Evolutionary conservation across 768 basidiomycete species (phyloP), one percentile per base, ranked within the genome.

Genomic region (Panaeolus cyanescens): DNA sequence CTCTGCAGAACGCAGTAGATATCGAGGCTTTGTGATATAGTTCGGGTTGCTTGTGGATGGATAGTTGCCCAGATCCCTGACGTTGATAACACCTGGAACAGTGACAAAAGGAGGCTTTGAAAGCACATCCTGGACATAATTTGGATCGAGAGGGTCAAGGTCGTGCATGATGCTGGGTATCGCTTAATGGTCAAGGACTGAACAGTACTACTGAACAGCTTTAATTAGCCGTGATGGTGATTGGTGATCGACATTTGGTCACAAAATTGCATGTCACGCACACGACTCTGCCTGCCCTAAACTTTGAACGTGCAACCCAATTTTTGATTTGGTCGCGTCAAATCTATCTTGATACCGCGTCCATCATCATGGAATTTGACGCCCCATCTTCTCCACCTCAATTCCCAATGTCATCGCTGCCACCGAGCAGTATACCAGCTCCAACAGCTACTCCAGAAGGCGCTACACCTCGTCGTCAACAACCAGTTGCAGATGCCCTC

Each of bases 21-120:
- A 80, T 15, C 78, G 74, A 1, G 88, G 83, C 66, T 80, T 87
- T 39, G 85, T 91, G 62, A 83, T 71, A 56, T 80, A 74, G 63
- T 83, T 83, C 20, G 79, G 78, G 59, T 77, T 65, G 28, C 72
- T 73, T 13, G 75, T 69, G 7, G 85, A 84, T 55, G 83, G 75
- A 68, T 89, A 86, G 50, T 77, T 78, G 32, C 91, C 92, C 9
- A 93, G 79, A 74, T 91, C 89, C 58, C 92, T 82, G 55, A 89
- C 79, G 70, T 93, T 93, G 65, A 84, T 85, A 8, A 93, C 90
- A 31, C 92, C 92, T n/a, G 83, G 72, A 65, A 93, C 80, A 17
- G 77, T 69, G 8, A 91, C 82, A 65, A 93, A 93, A 0, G 92
- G 92, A 7, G 85, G 86, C 25, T 78, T 79, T 0, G 89, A 90